Evolutionary conservation across 352 stramenopile species (phyloP).

Genomic region (Phytopythium oedochilum): DNA sequence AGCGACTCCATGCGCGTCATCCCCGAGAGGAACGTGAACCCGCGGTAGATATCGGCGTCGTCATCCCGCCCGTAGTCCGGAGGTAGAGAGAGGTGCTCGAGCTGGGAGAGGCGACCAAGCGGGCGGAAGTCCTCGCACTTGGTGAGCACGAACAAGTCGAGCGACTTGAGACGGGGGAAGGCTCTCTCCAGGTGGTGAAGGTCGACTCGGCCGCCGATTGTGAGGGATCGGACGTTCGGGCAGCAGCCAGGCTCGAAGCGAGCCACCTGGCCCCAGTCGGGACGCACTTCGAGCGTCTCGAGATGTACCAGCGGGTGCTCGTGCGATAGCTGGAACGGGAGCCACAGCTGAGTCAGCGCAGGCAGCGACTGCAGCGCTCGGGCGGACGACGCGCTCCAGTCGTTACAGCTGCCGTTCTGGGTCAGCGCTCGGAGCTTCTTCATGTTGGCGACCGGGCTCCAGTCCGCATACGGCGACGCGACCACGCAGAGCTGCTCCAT

Average conservation of each 20-base stretch:
- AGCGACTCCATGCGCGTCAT: conserved; percentile 2
- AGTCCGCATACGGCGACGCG: not conserved
- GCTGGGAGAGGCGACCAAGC: not conserved
- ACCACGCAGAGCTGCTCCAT: not conserved
- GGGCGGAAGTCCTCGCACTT: not conserved
- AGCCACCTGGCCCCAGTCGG: not conserved
- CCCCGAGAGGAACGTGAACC: not conserved
- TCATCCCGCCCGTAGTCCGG: not conserved
- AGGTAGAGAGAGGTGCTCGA: not conserved
- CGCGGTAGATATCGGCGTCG: not conserved
- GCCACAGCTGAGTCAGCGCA: not conserved
- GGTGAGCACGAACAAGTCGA: not conserved
- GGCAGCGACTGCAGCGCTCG: not conserved
- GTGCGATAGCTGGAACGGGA: not conserved
- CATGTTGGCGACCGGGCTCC: conserved; percentile 3
- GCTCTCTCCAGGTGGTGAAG: not conserved
- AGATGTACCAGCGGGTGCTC: not conserved
- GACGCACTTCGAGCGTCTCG: not conserved
- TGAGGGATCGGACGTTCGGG: not conserved
- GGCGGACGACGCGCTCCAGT: not conserved
- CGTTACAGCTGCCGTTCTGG: not conserved
- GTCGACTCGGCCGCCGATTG: not conserved
- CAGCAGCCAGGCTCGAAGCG: conserved; percentile 1
- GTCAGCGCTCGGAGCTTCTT: not conserved
- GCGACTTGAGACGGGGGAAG: not conserved